Conservation (phyloP, 2,329 filamentous ascomycete species). For the Aureobasidium sp. region DNA sequence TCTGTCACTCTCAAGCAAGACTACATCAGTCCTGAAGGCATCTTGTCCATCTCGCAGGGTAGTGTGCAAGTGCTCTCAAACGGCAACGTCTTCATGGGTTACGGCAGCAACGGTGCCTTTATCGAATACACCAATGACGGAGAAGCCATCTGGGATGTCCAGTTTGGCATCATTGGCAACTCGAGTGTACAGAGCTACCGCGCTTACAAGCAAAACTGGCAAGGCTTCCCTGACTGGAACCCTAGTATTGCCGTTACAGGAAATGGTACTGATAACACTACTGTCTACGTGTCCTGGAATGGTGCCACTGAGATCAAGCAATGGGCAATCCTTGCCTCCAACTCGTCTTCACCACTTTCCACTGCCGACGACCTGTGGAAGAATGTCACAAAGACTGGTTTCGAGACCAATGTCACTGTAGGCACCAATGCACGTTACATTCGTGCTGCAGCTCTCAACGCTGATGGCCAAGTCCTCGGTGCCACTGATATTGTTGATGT, state of each 20-base stretch:
- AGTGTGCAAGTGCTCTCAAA: constrained; percentile 46
- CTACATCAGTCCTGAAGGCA: constrained; percentile 22
- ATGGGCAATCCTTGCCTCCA: constrained; percentile 17
- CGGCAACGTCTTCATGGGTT: constrained; percentile 48
- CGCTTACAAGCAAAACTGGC: constrained; percentile 34
- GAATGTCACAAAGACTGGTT: constrained; percentile 16
- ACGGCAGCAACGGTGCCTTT: constrained; percentile 37
- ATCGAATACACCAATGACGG: constrained; percentile 39
- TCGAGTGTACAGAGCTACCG: constrained; percentile 41
- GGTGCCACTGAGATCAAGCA: constrained; percentile 17
- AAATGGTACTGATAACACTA: constrained; percentile 8
- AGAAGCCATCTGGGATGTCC: constrained; percentile 44
- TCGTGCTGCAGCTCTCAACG: constrained; percentile 19
- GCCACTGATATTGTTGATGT: constrained; percentile 16
- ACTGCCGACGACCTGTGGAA: constrained; percentile 12
- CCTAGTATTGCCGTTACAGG: constrained; percentile 15
- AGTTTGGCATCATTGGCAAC: constrained; percentile 34
- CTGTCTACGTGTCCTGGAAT: constrained; percentile 17
- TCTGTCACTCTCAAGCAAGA: constrained; percentile 23
- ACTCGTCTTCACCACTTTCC: constrained; percentile 9
- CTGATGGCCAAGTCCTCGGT: constrained; percentile 16
- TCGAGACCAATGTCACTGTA: constrained; percentile 17
- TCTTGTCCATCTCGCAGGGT: constrained; percentile 42
- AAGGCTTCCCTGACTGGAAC: constrained; percentile 6
- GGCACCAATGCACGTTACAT: constrained; percentile 16